phyloP scores from a whole-genome alignment of 2,329 filamentous ascomycete species.

The Venturia carpophila region DNA sequence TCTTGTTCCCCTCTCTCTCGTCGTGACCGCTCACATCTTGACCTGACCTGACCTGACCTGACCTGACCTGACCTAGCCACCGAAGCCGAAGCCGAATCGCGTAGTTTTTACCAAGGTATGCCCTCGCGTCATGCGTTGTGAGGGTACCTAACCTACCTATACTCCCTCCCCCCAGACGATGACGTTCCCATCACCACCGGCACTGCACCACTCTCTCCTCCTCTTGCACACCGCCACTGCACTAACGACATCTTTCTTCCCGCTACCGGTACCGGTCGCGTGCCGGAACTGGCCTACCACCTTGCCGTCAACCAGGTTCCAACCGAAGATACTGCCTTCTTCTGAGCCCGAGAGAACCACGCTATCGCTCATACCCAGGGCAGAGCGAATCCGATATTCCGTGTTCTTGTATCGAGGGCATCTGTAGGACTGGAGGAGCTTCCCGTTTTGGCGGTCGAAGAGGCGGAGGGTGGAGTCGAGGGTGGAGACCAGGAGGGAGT shows the following conservation, averaged over 20 bases:
- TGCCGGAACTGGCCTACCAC: slow-evolving; percentile 54
- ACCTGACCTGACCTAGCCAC: too few species aligned
- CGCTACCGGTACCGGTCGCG: slow-evolving; percentile 27
- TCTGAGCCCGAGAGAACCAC: slow-evolving; percentile 79
- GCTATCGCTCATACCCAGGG: slow-evolving; percentile 67
- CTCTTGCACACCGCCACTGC: slow-evolving; percentile 41
- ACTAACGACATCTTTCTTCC: slow-evolving; percentile 35
- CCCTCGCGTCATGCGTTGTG: background rate
- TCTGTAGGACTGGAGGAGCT: slow-evolving; percentile 64
- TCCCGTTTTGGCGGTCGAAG: slow-evolving; percentile 70
- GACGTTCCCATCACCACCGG: slow-evolving; percentile 39
- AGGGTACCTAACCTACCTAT: too few species aligned
- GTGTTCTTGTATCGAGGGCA: slow-evolving; percentile 52
- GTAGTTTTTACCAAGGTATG: too few species aligned
- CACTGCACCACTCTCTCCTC: slow-evolving; percentile 42
- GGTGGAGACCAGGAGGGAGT: slow-evolving; percentile 64
- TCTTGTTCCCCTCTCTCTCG: too few species aligned
- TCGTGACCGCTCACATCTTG: too few species aligned
- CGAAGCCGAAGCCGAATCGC: too few species aligned
- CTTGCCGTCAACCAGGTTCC: slow-evolving; percentile 74
- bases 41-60: too few species aligned
- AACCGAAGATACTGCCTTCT: slow-evolving; percentile 64
- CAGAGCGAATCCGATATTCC: slow-evolving; percentile 64
- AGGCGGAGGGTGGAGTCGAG: slow-evolving; percentile 71
- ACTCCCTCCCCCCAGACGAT: slow-evolving; percentile 20